Evolutionary conservation across 2,329 filamentous ascomycete genomes (phyloP), one percentile per base, ranked within the genome.

Genomic region (Hymenotorrendiella dingleyae): DNA sequence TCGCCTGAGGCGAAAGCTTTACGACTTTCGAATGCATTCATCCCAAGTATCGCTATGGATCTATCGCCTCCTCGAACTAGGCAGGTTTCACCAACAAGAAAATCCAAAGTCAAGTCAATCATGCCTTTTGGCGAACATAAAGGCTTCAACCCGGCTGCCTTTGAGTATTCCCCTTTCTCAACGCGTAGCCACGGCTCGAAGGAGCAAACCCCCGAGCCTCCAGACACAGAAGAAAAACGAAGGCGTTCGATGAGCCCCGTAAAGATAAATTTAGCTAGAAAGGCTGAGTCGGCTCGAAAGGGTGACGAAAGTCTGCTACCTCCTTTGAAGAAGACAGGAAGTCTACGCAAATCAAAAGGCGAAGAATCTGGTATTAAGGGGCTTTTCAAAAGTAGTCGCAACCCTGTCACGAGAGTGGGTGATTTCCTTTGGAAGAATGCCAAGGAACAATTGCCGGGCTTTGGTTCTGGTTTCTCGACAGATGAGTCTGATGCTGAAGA

Each of bases 311-410:
- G 60, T 52, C 67, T 66, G 56, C 79, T 67, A 49, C 67, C 67
- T 34, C 66, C 68, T 35, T 68, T 70, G 46, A 65, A 66, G 47
- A 73, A 68, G 33, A 63, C 69, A 20, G 68, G 69, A 16, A 80
- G 74, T 55, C 52, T 73, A n/a, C 69, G 66, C 17, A 61, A 66
- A 14, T 67, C 61, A 2, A 60, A 55, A 42, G 52, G 57, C 19
- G 69, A 74, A 28, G 68, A 74, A 41, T 78, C 76, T 8, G 79
- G 76, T 26, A 70, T 88, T 7, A 78, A 82, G 30, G 80, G 83
- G 6, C 82, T 95, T 36, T 84, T 95, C 64, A 91, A 88, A 64
- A 82, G 81, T 3, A 77, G 80, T 37, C 74, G 84, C 42, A 80
- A 70, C 47, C 80, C 83, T 54, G 72, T 81, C 6, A 73, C 76